Evolutionary conservation across 2,329 filamentous ascomycete species (phyloP), one percentile per base, ranked within the genome.

Genomic region (Beauveria caledonica): DNA sequence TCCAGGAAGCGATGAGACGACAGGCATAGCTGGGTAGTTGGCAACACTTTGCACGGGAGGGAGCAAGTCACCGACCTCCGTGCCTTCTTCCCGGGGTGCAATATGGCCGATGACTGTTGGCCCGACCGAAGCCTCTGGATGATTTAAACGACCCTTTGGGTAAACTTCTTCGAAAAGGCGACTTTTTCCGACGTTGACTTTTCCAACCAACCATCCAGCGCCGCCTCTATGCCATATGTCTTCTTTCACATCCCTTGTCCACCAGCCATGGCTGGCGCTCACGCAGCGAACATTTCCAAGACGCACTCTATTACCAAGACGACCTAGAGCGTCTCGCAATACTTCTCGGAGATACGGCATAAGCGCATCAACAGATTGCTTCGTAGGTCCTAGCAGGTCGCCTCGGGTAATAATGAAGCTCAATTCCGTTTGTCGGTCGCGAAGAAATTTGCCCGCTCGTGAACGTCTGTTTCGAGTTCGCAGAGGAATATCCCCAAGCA

Each of bases 121-220:
- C 5, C 42, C 50, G 15, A 36, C 50, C 1, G 42, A 48, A 3
- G 50, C 50, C 11, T 44, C 50, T n/a, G 50, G 36, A 42, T 49
- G 23, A 33, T 56, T 23, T 9, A 62, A 19, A 9, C 63, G 60
- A 27, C 85, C 86, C 78, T 89, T 93, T 4, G 95, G 93, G 68
- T 92, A 96, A 8, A 97, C 85, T 5, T 86, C 83, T 66, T 94
- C 87, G 63, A 97, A 96, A 2, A 99, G 81, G 69, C 88, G 88
- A 67, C 93, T 97, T 75, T 99, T 99, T 25, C 94, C 95, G 2
- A 97, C 95, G 69, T 99, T 99, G 64, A 92, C 91, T 73, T 96
- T 97, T n/a, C 94, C 94, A 3, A 99, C 89, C 79, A 99, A 87
- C 93, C 94, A 99, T 17, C 89, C 87, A 17, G 87, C 94, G 5